phyloP scores from a whole-genome alignment of 768 basidiomycete species.

The Mycena chlorophos region DNA sequence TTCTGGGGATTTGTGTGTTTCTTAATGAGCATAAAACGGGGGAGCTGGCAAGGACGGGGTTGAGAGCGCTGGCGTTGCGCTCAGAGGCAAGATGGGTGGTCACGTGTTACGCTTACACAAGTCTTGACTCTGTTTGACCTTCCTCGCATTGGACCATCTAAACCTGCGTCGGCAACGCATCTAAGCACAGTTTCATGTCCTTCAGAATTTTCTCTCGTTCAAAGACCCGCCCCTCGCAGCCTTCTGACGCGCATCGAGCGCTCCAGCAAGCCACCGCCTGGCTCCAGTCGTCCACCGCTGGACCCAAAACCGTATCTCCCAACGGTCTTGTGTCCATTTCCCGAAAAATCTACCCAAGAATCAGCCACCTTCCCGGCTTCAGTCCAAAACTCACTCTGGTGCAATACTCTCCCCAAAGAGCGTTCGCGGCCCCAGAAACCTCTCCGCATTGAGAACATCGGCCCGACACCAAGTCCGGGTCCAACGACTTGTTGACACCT shows the following conservation, averaged over 20 bases:
- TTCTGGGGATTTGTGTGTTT: conserved; percentile 43
- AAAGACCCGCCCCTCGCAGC: conserved; percentile 6
- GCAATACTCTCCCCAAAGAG: conserved; percentile 15
- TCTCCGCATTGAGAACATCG: conserved; percentile 12
- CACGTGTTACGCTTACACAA: too few species aligned
- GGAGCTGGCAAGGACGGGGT: conserved; percentile 14
- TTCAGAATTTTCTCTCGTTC: not conserved
- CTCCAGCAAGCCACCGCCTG: conserved; percentile 49
- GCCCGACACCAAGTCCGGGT: not conserved
- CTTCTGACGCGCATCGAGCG: conserved; percentile 23
- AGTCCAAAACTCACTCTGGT: conserved; percentile 13
- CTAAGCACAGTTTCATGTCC: not conserved
- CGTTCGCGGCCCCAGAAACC: not conserved
- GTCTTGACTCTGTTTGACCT: too few species aligned
- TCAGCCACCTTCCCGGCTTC: not conserved
- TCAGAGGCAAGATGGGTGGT: conserved; percentile 5
- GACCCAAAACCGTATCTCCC: conserved; percentile 43
- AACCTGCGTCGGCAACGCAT: not conserved
- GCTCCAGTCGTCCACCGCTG: conserved; percentile 38
- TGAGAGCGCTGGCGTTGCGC: conserved; percentile 25
- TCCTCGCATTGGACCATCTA: too few species aligned
- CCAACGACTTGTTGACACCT: not conserved
- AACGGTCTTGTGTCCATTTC: conserved; percentile 48
- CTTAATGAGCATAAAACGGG: conserved; percentile 71
- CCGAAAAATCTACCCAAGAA: conserved; percentile 27